These are phyloP conservation scores for Phalaenopsis equestris DNA, from an alignment of 106 monocot genomes.

Conservation along the genomic window DNA sequence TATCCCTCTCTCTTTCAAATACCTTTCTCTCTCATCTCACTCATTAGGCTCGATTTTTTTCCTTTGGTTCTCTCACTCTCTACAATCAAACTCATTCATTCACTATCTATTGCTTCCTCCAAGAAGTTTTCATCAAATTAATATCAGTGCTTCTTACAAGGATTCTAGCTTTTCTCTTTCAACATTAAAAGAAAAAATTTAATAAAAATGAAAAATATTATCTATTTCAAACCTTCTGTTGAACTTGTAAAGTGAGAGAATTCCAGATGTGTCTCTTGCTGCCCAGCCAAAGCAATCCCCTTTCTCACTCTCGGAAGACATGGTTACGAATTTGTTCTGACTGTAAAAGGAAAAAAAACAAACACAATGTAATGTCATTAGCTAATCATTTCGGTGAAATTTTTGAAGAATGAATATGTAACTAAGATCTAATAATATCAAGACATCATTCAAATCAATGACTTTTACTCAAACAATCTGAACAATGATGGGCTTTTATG, in stretches of 20 bases:
- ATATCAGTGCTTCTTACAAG: neutral
- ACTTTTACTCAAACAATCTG: neutral
- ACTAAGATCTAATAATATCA: neutral
- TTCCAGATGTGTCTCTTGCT: constrained; percentile 55
- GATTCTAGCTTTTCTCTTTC: neutral
- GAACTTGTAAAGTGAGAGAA: constrained; percentile 57
- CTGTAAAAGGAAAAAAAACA: neutral
- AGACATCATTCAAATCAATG: neutral
- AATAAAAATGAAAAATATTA: neutral
- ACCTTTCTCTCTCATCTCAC: no score
- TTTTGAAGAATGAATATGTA: neutral
- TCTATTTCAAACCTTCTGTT: constrained; percentile 31
- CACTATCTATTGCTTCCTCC: no score
- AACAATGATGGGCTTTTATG: neutral
- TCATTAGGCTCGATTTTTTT: no score
- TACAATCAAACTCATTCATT: no score
- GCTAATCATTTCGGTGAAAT: neutral
- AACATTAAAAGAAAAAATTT: neutral
- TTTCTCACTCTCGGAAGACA: constrained; percentile 21
- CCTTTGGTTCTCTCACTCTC: no score
- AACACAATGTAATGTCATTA: neutral
- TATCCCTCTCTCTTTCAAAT: no score
- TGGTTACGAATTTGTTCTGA: neutral
- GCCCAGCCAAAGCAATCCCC: constrained; percentile 57
- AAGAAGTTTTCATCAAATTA: neutral